Evolutionary conservation across 257 asterid species (phyloP).

Genomic region (Cinchona pubescens): DNA sequence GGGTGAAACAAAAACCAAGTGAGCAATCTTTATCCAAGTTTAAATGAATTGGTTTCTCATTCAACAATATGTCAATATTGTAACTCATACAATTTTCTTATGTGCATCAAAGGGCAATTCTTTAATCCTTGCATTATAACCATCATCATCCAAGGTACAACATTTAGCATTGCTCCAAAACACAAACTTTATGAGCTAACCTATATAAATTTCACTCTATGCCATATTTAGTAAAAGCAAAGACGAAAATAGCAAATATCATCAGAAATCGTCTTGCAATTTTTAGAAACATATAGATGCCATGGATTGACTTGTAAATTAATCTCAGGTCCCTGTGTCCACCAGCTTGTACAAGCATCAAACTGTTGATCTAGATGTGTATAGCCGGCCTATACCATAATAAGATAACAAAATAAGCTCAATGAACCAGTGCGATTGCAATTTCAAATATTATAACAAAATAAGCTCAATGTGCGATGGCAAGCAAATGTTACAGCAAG

Average conservation of each 20-base stretch:
- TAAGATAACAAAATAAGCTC: constrained; percentile 24
- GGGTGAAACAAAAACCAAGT: too few relatives aligned
- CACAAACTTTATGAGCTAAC: background rate
- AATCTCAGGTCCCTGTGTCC: constrained; percentile 98
- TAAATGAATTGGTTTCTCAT: background rate
- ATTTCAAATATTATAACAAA: too few relatives aligned
- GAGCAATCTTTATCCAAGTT: background rate
- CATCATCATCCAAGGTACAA: background rate
- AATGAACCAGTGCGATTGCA: constrained; percentile 3
- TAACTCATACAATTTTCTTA: background rate
- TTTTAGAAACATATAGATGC: constrained; percentile 17
- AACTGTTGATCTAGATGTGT: too few relatives aligned
- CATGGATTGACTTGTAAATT: constrained; percentile 72
- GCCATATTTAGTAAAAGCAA: background rate
- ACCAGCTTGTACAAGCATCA: constrained; percentile 99
- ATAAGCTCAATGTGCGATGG: too few relatives aligned
- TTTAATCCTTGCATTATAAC: background rate
- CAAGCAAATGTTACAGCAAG: background rate
- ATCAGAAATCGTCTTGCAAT: constrained; percentile 1
- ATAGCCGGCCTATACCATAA: constrained; percentile 35
- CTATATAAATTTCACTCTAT: background rate
- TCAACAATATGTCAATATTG: background rate
- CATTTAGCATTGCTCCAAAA: background rate
- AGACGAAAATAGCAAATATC: background rate
- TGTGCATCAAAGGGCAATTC: background rate